Evolutionary conservation across 495 filamentous ascomycete genomes (phyloP).

Genomic region (Letharia columbiana): DNA sequence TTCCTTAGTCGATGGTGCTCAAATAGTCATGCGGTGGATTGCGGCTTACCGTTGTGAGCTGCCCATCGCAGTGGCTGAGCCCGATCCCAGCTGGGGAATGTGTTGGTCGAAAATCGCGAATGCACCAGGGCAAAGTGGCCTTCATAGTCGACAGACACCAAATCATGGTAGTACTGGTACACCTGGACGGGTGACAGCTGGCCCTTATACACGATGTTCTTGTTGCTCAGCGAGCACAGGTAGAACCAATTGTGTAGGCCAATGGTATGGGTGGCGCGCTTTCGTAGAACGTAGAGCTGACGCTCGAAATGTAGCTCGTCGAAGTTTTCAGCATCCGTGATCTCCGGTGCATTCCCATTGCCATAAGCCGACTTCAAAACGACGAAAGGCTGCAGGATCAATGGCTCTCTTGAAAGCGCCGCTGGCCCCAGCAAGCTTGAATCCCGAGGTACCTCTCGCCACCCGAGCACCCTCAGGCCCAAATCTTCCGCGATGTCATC

Average conservation of each 20-base stretch:
- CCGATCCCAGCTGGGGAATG: conserved; percentile 98
- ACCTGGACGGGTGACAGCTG: conserved; percentile 94
- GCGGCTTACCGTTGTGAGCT: conserved; percentile 78
- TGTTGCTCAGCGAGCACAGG: conserved; percentile 92
- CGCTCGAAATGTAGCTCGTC: conserved; percentile 82
- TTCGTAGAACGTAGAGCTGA: conserved; percentile 89
- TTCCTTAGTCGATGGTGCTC: conserved; percentile 30
- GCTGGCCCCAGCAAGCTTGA: conserved; percentile 89
- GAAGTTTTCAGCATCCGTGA: conserved; percentile 68
- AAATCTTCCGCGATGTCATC: conserved; percentile 84
- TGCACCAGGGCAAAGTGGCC: conserved; percentile 97
- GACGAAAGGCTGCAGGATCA: conserved; percentile 92
- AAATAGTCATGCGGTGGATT: conserved; percentile 9
- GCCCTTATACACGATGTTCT: conserved; percentile 99
- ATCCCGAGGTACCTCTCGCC: conserved; percentile 92
- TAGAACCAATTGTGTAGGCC: conserved; percentile 99
- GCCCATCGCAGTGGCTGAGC: conserved; percentile 96
- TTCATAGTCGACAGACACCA: conserved; percentile 96
- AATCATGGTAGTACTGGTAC: conserved; percentile 98
- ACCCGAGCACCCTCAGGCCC: conserved; percentile 85
- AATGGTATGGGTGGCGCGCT: conserved; percentile 88
- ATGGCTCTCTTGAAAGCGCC: conserved; percentile 86
- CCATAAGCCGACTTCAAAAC: conserved; percentile 84
- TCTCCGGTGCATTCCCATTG: conserved; percentile 70
- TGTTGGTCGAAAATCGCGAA: conserved; percentile 98